A percentile compares a stretch with the other conserved stretches of the same genome.
These are phyloP conservation scores for Avena eriantha DNA, from an alignment of 176 grass and related monocot genomes.

Conservation along the genomic window DNA sequence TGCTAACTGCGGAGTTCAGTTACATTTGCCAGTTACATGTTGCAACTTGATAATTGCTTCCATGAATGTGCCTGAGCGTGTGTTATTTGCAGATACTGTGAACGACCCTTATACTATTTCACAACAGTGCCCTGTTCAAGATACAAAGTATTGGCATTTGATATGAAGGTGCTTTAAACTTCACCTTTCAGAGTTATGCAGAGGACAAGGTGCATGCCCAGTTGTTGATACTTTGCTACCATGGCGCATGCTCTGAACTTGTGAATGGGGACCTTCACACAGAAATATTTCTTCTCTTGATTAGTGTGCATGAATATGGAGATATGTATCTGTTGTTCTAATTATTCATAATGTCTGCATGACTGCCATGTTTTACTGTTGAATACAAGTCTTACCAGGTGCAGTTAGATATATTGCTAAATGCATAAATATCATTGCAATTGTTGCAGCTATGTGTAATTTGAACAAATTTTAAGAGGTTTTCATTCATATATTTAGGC, in stretches of 20 bases:
- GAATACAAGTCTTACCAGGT: background rate
- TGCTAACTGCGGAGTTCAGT: constrained; percentile 18
- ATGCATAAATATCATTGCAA: background rate
- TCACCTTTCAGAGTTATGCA: constrained; percentile 17
- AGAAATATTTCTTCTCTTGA: background rate
- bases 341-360: constrained; percentile 30
- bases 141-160: background rate
- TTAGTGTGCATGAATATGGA: constrained; percentile 23
- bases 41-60: constrained; percentile 9
- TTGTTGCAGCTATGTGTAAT: constrained; percentile 30
- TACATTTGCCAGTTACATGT: constrained; percentile 12
- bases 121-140: constrained; percentile 37
- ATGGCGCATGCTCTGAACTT: constrained; percentile 10
- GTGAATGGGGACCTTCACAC: background rate
- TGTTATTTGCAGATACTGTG: constrained; percentile 38
- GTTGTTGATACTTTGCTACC: background rate
- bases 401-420: constrained; percentile 13
- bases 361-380: background rate
- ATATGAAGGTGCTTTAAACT: constrained; percentile 38
- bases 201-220: background rate
- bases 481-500: constrained; percentile 12
- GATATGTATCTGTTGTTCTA: background rate
- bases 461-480: background rate
- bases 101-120: constrained; percentile 21
- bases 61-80: background rate